Percentiles rank a stretch among this genome's conserved stretches.
Conservation (phyloP, 2,329 filamentous ascomycete species). For the Graphium sp. region DNA sequence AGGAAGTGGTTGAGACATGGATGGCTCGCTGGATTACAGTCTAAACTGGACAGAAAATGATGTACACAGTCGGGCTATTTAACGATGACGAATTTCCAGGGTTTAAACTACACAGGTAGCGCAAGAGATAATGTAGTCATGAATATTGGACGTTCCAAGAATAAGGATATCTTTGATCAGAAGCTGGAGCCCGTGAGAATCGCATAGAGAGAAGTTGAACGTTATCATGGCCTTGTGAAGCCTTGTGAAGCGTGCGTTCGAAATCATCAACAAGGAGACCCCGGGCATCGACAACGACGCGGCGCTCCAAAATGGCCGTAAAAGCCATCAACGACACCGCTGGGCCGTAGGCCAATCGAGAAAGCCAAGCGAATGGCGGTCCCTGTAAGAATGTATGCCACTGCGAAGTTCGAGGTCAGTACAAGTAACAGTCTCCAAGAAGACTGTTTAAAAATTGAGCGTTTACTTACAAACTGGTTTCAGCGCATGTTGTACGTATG, state of each 20-base stretch:
- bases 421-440: no score
- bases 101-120: background rate
- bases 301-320: background rate
- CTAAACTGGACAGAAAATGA: background rate
- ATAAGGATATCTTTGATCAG: background rate
- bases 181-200: background rate
- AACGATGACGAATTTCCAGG: background rate
- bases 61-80: background rate
- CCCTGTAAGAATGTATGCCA: no score
- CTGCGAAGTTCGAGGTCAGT: no score
- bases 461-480: no score
- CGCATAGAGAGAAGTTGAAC: background rate
- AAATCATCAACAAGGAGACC: slow-evolving; percentile 5
- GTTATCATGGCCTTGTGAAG: slow-evolving; percentile 4
- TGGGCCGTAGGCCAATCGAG: background rate
- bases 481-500: no score
- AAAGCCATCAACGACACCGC: background rate
- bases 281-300: slow-evolving; percentile 6
- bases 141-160: slow-evolving; percentile 1
- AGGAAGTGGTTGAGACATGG: slow-evolving; percentile 45
- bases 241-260: slow-evolving; percentile 6
- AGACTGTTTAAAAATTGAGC: no score
- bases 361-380: no score
- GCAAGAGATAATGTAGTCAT: background rate
- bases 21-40: slow-evolving; percentile 51